phyloP scores from a whole-genome alignment of 345 rosid genomes.

The Gossypium stocksii region DNA sequence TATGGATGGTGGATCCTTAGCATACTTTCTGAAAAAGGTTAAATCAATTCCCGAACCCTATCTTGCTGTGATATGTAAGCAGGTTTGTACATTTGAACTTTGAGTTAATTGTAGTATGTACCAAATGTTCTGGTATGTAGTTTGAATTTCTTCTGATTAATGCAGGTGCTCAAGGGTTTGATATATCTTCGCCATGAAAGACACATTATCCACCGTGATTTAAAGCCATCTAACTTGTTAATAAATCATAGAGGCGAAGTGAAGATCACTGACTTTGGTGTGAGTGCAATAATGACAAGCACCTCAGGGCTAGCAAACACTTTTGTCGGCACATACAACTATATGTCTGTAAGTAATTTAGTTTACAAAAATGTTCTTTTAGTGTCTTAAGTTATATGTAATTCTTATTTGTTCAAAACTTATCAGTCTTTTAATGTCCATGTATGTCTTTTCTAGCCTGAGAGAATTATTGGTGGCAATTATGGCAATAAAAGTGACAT shows the following conservation, averaged over 20 bases:
- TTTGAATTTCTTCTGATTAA: slow-evolving; percentile 9
- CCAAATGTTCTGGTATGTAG: not conserved
- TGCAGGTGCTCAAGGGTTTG: slow-evolving; percentile 76
- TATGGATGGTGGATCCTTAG: slow-evolving; percentile 77
- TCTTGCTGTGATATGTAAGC: slow-evolving; percentile 77
- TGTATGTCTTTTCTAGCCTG: slow-evolving; percentile 50
- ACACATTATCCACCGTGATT: slow-evolving; percentile 66
- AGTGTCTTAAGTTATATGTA: not conserved
- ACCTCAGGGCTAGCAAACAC: slow-evolving; percentile 68
- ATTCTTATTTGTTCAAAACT: not conserved
- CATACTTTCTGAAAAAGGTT: slow-evolving; percentile 55
- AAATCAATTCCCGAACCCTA: slow-evolving; percentile 52
- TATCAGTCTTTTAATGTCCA: not conserved
- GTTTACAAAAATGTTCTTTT: not conserved
- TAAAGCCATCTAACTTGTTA: slow-evolving; percentile 83
- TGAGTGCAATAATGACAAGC: slow-evolving; percentile 69
- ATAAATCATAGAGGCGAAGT: slow-evolving; percentile 93
- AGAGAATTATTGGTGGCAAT: slow-evolving; percentile 62
- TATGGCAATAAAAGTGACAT: slow-evolving; percentile 79
- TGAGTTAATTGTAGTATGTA: not conserved
- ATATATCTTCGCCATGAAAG: slow-evolving; percentile 75
- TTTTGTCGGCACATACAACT: slow-evolving; percentile 72
- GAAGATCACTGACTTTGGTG: slow-evolving; percentile 96
- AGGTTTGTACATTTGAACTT: slow-evolving; percentile 37
- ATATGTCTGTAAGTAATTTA: slow-evolving; percentile 82